Base-by-base conservation (phyloP, 306 rosid genomes). In the Vigna mungo region DNA sequence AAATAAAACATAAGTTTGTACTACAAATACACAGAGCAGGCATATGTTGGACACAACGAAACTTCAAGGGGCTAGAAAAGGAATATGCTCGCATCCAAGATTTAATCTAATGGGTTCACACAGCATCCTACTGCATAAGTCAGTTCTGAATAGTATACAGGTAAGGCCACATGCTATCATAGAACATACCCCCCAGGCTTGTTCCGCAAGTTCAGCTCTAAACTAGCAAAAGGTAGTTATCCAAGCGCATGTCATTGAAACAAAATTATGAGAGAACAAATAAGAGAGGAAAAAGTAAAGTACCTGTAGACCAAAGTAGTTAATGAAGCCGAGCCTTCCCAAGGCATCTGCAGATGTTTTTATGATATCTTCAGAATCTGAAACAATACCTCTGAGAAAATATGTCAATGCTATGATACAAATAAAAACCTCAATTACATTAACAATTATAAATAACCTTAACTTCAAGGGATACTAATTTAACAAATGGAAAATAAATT, bases 271-370 rank as follows among this genome's bases (percentile, higher is more conserved):
- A 71, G 43, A 53, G 46, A 74, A 56, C 48, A 43, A 75, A 7
- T n/a, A 37, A 2, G 53, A 65, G 72, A 58, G 48, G 72, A 59
- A 80, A 65, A 69, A 6, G 30, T 25, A 82, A 78, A 60, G 77
- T 86, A 95, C 99, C 86, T 95, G 99, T 79, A 95, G 86, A 80
- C 99, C 99, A 78, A 90, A 95, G 90, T 95, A 95, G 87, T 95
- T 95, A 75, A 95, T 86, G 86, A 95, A 95, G 69, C 97, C 99
- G 69, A 73, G 84, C 78, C 71, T 86, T 78, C 99, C 97, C 71
- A 92, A 80, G 77, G 96, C 91, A 78, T 82, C 89, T 79, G 96
- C 94, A 52, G 97, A 84, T 74, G 94, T 89, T 78, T 87, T 93
- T 75, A 95, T 87, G 76, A 81, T 85, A 77, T 89, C 94, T 73